phyloP scores from a whole-genome alignment of 2,329 filamentous ascomycete genomes.

The Samsoniella hepiali region DNA sequence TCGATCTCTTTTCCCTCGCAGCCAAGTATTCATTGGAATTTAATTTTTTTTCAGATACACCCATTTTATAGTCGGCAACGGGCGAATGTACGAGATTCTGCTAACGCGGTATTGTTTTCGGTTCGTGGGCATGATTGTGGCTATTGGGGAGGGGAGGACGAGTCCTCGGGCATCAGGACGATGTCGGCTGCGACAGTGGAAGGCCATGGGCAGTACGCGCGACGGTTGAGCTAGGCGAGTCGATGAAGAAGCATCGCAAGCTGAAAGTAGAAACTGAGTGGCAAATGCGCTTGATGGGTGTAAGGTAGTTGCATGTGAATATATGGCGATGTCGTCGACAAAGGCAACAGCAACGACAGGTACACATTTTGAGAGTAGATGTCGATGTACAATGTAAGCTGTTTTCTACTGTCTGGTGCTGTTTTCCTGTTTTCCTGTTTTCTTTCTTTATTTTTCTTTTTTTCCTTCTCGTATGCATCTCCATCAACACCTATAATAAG shows the following conservation, averaged over 20 bases:
- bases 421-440: no score
- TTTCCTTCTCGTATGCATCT: no score
- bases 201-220: conserved; percentile 30
- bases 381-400: no score
- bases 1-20: conserved; percentile 31
- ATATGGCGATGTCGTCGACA: no score
- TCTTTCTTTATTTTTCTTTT: no score
- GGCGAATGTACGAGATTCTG: conserved; percentile 35
- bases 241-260: conserved; percentile 14
- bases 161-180: conserved; percentile 25
- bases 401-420: background rate
- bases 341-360: no score
- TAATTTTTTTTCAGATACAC: conserved; percentile 37
- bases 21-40: conserved; percentile 30
- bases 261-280: conserved; percentile 25
- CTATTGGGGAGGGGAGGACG: conserved; percentile 23
- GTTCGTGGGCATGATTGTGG: conserved; percentile 25
- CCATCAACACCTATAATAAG: no score
- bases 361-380: no score
- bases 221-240: conserved; percentile 24
- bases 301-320: no score
- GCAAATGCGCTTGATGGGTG: conserved; percentile 7
- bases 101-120: conserved; percentile 36
- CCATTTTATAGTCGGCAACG: conserved; percentile 39
- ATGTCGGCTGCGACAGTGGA: conserved; percentile 24